These are phyloP conservation scores for Entomortierella lignicola DNA, from an alignment of 192 early-diverging fungal species.

Conservation along the genomic window DNA sequence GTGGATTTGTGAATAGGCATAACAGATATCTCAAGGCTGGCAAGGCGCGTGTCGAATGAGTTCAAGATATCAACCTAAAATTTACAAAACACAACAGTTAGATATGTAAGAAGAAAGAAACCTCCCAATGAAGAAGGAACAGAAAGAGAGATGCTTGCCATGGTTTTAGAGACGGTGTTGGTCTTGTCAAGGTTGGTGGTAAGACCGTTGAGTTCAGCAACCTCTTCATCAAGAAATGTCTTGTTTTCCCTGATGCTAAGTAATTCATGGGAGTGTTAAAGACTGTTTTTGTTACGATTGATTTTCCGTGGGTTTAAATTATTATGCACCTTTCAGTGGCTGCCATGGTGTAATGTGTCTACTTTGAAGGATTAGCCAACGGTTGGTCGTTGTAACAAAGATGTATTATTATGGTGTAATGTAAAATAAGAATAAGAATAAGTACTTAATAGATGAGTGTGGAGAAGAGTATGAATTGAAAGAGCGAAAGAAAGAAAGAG, in stretches of 20 bases:
- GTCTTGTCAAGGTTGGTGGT: slow-evolving; percentile 50
- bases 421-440: too few species aligned
- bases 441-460: too few species aligned
- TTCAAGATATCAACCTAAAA: slow-evolving; percentile 73
- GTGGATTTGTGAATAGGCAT: slow-evolving; percentile 85
- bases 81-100: not conserved
- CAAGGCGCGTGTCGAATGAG: slow-evolving; percentile 80
- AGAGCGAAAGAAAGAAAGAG: slow-evolving; percentile 3
- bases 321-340: not conserved
- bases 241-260: slow-evolving; percentile 38
- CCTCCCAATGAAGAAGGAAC: too few species aligned
- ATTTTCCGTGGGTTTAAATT: not conserved
- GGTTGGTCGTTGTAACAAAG: not conserved
- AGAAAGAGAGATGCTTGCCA: slow-evolving; percentile 38
- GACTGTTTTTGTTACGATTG: not conserved
- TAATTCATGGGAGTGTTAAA: not conserved
- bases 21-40: slow-evolving; percentile 78
- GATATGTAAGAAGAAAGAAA: not conserved
- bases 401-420: too few species aligned
- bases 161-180: slow-evolving; percentile 51
- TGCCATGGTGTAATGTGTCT: not conserved
- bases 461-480: too few species aligned
- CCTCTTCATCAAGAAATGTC: slow-evolving; percentile 57
- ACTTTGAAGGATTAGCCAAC: too few species aligned
- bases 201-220: slow-evolving; percentile 47